Base-by-base conservation (phyloP, 2,329 filamentous ascomycete genomes). In the Helotiales sp. region DNA sequence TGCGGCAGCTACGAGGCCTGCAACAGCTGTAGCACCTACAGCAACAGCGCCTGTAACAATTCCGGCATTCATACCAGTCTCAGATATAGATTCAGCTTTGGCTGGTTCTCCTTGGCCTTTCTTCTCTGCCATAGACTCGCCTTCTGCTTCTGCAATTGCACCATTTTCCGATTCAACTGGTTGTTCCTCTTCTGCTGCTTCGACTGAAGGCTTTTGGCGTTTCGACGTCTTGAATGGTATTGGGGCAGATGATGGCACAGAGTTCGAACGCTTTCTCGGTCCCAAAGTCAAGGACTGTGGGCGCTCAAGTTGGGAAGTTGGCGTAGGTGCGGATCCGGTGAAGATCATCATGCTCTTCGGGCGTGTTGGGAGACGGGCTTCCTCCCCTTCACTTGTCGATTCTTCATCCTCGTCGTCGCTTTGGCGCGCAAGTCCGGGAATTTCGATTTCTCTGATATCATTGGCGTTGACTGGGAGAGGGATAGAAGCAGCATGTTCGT, bases 371-470 rank as follows among this genome's bases (percentile, higher is more conserved):
- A 77, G 75, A 2, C 66, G 75, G 30, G 70, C 34, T 73, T 82
- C 72, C 67, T 81, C 74, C 1, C 78, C 74, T 1, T 79, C 78
- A 1, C 79, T 78, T 4, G 79, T 77, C 2, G 81, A 78, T 8
- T 81, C 82, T 13, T 82, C 81, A 6, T 82, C 82, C 61, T 91
- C 90, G 15, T 90, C 89, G 64, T 92, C 89, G 65, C 83, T 87
- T 70, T 88, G 85, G 13, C 78, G 78, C 0, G 85, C 87, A 5
- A 93, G 82, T 0, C 91, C 91, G 3, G 91, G 91, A 52, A 93
- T 86, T 74, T 96, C 91, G 49, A 96, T 96, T 76, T 96, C 93
- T 54, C 90, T 85, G 7, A 95, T 80, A 75, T 96, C 93, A 57
- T 88, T 85, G 40, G 87, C 83, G 26, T 83, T 83, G 47, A 89